Conservation (phyloP, 345 rosid species). For the Gossypium herbaceum region DNA sequence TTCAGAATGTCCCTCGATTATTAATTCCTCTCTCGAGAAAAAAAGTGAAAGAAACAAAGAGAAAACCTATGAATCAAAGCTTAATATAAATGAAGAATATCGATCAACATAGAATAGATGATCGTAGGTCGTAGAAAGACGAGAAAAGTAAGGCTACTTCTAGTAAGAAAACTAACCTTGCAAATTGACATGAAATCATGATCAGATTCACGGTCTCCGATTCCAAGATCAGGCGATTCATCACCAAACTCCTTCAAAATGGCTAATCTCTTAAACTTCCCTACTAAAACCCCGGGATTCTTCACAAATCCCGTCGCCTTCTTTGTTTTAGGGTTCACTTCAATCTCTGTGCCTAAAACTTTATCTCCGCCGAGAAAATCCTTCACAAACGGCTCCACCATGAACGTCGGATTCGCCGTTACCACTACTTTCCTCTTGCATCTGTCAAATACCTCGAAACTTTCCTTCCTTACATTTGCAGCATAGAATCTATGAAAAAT, state of each 20-base stretch:
- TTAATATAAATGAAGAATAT: background rate
- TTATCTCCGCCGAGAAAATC: conserved; percentile 84
- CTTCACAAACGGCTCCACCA: conserved; percentile 93
- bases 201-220: conserved; percentile 82
- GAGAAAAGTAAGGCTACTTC: background rate
- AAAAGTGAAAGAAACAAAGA: background rate
- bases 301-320: conserved; percentile 88
- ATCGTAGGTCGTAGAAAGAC: background rate
- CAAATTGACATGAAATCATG: conserved; percentile 90
- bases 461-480: conserved; percentile 79
- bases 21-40: background rate
- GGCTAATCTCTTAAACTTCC: conserved; percentile 64
- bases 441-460: conserved; percentile 69
- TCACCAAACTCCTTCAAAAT: conserved; percentile 68
- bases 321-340: conserved; percentile 68
- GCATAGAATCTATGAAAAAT: conserved; percentile 66
- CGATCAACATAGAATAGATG: background rate
- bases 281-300: conserved; percentile 80
- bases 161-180: conserved; percentile 53
- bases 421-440: conserved; percentile 93
- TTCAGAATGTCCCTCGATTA: background rate
- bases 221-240: conserved; percentile 63
- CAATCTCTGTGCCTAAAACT: conserved; percentile 93
- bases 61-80: background rate
- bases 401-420: conserved; percentile 81